phyloP scores from a whole-genome alignment of 83 land plant species.

The Isoetes engelmannii region DNA sequence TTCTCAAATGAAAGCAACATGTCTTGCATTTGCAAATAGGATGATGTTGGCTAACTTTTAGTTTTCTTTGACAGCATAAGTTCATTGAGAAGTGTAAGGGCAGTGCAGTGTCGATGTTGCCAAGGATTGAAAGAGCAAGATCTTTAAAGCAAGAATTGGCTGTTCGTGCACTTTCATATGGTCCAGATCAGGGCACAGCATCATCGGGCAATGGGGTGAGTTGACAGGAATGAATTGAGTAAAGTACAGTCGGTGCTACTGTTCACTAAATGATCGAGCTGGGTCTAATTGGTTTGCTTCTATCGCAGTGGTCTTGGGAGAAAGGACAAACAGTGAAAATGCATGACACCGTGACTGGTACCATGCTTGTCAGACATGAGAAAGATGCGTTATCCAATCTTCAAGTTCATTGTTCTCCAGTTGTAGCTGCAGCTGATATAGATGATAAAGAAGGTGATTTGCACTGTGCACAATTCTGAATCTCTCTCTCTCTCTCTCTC shows the following conservation, averaged over 20 bases:
- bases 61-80: slow-evolving; percentile 57
- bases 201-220: slow-evolving; percentile 43
- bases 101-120: slow-evolving; percentile 78
- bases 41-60: neutral
- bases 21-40: neutral
- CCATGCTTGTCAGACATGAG: slow-evolving; percentile 25
- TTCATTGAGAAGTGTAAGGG: slow-evolving; percentile 87
- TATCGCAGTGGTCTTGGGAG: slow-evolving; percentile 49
- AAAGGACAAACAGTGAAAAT: slow-evolving; percentile 44
- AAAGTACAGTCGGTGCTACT: neutral
- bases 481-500: neutral
- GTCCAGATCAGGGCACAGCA: slow-evolving; percentile 35
- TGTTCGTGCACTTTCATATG: slow-evolving; percentile 36
- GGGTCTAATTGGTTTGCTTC: neutral
- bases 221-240: neutral
- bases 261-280: neutral
- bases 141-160: slow-evolving; percentile 54
- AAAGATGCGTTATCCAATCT: neutral
- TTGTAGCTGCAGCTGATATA: neutral
- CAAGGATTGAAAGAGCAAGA: slow-evolving; percentile 84
- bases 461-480: neutral
- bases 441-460: slow-evolving; percentile 6
- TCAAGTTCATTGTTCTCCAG: neutral
- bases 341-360: slow-evolving; percentile 31
- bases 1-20: too few species aligned